Conservation (phyloP, 345 rosid species). For the Syzygium aqueum region DNA sequence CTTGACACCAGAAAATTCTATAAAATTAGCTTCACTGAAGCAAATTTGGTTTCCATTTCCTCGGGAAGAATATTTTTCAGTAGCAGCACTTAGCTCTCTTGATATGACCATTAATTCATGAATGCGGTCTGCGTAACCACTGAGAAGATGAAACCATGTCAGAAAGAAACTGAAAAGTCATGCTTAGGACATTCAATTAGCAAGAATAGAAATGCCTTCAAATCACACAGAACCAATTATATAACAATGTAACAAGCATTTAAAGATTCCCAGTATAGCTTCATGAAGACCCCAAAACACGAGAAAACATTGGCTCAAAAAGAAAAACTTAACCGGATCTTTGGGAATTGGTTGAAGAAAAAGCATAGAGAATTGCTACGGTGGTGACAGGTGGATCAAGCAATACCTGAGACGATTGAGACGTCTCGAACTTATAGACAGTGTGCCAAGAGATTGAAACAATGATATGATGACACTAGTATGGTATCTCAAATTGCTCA, state of each 20-base stretch:
- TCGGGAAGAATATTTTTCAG: conserved; percentile 50
- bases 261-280: not conserved
- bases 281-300: not conserved
- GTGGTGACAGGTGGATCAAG: not conserved
- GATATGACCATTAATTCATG: conserved; percentile 80
- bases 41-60: conserved; percentile 64
- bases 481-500: conserved; percentile 98
- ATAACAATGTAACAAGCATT: not conserved
- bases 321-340: not conserved
- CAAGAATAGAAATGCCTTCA: not conserved
- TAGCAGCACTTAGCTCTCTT: conserved; percentile 59
- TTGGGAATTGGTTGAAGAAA: not conserved
- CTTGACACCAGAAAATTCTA: conserved; percentile 94
- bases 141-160: conserved; percentile 13
- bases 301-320: not conserved
- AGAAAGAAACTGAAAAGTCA: not conserved
- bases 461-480: conserved; percentile 88
- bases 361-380: not conserved
- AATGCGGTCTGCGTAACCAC: conserved; percentile 99
- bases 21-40: conserved; percentile 80
- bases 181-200: not conserved
- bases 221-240: not conserved
- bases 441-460: conserved; percentile 89
- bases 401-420: conserved; percentile 90
- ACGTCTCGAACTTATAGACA: conserved; percentile 84